A percentile compares a stretch with the other conserved stretches of the same genome.
Conservation (phyloP, 805 yeast species). For the Sugiyamaella marilandica region DNA sequence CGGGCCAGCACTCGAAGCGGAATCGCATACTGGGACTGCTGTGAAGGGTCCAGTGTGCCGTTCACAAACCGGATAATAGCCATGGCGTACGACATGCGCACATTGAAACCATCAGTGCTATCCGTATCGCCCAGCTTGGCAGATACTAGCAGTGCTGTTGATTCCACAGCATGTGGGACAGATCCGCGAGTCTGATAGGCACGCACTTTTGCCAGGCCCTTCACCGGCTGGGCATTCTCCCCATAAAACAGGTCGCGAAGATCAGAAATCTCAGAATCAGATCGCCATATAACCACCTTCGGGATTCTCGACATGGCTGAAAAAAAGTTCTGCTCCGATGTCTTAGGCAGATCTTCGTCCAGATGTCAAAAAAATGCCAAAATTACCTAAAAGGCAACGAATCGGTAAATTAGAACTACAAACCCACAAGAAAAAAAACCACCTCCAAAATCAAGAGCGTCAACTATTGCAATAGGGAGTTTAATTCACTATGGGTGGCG, state of each 20-base stretch:
- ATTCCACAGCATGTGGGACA: conserved; percentile 67
- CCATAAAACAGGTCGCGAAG: conserved; percentile 52
- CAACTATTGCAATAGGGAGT: no score
- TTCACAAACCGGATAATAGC: conserved; percentile 81
- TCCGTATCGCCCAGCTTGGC: conserved; percentile 42
- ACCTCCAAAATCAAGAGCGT: background rate
- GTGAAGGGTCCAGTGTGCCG: conserved; percentile 83
- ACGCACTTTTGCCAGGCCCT: conserved; percentile 50
- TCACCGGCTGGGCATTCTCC: conserved; percentile 32
- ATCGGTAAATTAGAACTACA: no score
- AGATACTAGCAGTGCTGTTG: conserved; percentile 57
- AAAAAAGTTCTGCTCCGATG: no score
- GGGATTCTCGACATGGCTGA: conserved; percentile 19
- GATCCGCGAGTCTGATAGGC: conserved; percentile 56
- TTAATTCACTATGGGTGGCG: no score
- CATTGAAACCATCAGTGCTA: conserved; percentile 33
- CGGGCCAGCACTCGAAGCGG: conserved; percentile 74
- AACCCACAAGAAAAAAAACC: no score
- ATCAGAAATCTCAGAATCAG: conserved; percentile 39
- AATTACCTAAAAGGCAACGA: no score
- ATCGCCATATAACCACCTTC: conserved; percentile 38
- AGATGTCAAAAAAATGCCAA: no score
- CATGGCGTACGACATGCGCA: conserved; percentile 62
- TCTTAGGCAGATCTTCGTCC: no score
- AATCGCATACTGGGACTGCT: conserved; percentile 70